phyloP scores from a whole-genome alignment of 75 land plant species.

The Azolla pinnata region DNA sequence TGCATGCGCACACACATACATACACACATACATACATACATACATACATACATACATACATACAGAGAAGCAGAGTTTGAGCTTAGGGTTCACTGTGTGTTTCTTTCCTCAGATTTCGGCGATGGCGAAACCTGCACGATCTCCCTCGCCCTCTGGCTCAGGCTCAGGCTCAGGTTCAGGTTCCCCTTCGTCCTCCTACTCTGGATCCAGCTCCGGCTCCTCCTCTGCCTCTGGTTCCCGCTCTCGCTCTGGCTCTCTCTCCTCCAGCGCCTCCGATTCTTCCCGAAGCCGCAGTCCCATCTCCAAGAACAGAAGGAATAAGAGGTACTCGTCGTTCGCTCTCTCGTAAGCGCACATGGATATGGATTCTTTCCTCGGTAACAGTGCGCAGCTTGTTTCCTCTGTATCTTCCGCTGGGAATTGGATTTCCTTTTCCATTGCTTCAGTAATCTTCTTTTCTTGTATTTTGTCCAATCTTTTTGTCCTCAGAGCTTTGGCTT shows the following conservation, averaged over 20 bases:
- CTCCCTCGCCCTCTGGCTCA: constrained; percentile 21
- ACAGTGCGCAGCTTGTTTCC: too few species aligned
- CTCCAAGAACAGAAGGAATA: neutral
- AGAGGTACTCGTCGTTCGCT: neutral
- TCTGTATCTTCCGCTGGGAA: too few species aligned
- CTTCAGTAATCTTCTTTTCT: neutral
- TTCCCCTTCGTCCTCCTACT: constrained; percentile 21
- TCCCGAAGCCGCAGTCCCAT: constrained; percentile 30
- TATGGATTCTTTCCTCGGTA: too few species aligned
- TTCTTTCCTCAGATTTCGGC: too few species aligned
- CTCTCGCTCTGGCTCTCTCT: constrained; percentile 4
- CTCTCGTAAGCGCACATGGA: neutral
- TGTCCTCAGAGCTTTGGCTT: too few species aligned
- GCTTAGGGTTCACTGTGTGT: too few species aligned
- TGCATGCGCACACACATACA: too few species aligned
- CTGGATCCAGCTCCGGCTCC: constrained; percentile 6
- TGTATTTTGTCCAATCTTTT: too few species aligned
- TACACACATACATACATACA: too few species aligned
- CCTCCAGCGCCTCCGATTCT: too few species aligned
- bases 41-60: too few species aligned
- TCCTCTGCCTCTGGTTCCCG: neutral
- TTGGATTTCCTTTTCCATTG: neutral
- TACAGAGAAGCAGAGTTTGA: too few species aligned
- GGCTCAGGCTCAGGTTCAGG: constrained; percentile 21
- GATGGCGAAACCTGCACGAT: constrained; percentile 25